Evolutionary conservation across 495 filamentous ascomycete species (phyloP).

Genomic region (Talaromyces liani): DNA sequence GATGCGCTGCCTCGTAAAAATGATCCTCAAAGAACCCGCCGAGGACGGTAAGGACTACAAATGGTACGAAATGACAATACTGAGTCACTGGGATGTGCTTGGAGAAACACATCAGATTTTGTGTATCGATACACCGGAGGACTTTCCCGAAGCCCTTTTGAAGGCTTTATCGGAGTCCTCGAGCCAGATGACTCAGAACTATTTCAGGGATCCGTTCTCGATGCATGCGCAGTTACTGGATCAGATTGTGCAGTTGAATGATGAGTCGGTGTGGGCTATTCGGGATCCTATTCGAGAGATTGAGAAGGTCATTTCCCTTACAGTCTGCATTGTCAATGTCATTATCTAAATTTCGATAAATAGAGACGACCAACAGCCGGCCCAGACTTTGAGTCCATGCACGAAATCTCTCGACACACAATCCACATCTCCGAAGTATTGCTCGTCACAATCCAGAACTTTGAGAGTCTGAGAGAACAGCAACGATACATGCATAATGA

Average conservation of each 20-base stretch:
- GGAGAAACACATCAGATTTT: not conserved
- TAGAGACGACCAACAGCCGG: not conserved
- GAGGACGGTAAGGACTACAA: conserved; percentile 4
- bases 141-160: not conserved
- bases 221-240: conserved; percentile 6
- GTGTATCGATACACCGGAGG: conserved; percentile 5
- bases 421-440: conserved; percentile 41
- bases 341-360: not conserved
- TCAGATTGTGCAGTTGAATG: conserved; percentile 13
- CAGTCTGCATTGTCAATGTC: not conserved
- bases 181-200: not conserved
- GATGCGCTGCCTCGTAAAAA: conserved; percentile 8
- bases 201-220: not conserved
- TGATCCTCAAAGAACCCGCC: not conserved
- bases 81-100: not conserved
- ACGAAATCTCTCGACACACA: conserved; percentile 41
- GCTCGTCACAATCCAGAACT: conserved; percentile 24
- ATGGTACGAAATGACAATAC: conserved; percentile 7
- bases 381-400: conserved; percentile 31
- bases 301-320: conserved; percentile 11
- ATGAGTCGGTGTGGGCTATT: conserved; percentile 21
- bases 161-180: not conserved
- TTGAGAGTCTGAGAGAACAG: conserved; percentile 28
- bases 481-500: conserved; percentile 9
- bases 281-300: conserved; percentile 17